A percentile compares a stretch with the other conserved stretches of the same genome.
phyloP scores from a whole-genome alignment of 768 basidiomycete species.

The Mycena rosella region DNA sequence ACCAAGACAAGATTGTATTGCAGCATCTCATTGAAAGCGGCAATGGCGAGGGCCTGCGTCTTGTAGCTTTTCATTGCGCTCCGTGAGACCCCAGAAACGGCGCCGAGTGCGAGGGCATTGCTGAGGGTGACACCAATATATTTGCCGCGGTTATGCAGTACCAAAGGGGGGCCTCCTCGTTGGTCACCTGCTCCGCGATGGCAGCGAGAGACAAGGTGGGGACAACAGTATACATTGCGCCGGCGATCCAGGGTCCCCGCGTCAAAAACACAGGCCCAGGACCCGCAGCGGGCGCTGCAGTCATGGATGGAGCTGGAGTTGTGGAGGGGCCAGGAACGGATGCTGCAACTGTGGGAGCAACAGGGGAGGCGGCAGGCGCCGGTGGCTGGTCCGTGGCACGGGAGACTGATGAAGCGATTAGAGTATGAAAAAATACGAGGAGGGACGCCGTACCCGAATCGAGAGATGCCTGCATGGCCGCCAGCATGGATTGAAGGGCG shows the following conservation, averaged over 20 bases:
- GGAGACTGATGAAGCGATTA: too few species aligned
- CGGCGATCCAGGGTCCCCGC: neutral
- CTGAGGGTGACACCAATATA: slow-evolving; percentile 13
- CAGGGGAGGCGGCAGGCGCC: too few species aligned
- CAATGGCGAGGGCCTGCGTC: neutral
- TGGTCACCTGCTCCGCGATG: neutral
- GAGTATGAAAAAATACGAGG: too few species aligned
- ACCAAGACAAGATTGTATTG: neutral
- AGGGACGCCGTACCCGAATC: too few species aligned
- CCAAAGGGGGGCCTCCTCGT: neutral
- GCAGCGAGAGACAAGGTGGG: neutral
- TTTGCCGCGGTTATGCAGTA: slow-evolving; percentile 10
- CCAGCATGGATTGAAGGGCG: too few species aligned
- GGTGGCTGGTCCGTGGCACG: too few species aligned
- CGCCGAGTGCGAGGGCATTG: neutral
- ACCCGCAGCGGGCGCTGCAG: too few species aligned
- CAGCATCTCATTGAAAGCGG: slow-evolving; percentile 2
- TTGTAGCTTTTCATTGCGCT: slow-evolving; percentile 8
- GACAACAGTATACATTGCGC: neutral
- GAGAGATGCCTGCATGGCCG: too few species aligned
- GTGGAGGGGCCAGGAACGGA: too few species aligned
- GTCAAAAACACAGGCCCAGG: neutral
- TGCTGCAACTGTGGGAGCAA: too few species aligned
- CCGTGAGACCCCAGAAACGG: neutral
- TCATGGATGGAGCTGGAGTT: too few species aligned